Conservation (phyloP, 2,329 filamentous ascomycete species). For the Chaetomium sp. region DNA sequence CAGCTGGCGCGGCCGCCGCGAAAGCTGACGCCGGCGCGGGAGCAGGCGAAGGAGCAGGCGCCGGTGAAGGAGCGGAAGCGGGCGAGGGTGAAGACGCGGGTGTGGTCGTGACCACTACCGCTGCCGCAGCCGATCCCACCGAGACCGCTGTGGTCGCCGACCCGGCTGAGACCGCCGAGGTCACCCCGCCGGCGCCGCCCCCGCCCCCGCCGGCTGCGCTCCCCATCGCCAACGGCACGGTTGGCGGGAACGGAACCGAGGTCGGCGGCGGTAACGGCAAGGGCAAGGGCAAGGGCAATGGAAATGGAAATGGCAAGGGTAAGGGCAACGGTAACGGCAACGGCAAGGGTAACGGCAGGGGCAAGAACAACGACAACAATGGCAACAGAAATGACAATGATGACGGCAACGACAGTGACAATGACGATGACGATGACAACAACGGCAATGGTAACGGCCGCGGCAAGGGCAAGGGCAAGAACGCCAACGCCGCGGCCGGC, state of each 20-base stretch:
- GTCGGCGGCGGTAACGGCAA: constrained; percentile 8
- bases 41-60: not conserved
- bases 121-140: not conserved
- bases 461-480: no score
- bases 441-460: no score
- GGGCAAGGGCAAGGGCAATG: constrained; percentile 12
- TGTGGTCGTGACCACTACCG: not conserved
- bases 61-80: not conserved
- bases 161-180: constrained; percentile 6
- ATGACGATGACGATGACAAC: not conserved
- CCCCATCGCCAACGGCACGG: not conserved
- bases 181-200: no score
- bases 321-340: constrained; percentile 11
- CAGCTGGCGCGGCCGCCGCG: not conserved
- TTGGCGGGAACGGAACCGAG: not conserved
- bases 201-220: not conserved
- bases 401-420: not conserved
- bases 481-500: no score
- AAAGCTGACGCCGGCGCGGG: not conserved
- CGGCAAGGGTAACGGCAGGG: constrained; percentile 20
- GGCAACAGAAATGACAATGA: not conserved
- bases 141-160: constrained; percentile 4
- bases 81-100: not conserved
- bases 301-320: constrained; percentile 20
- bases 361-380: not conserved